Evolutionary conservation across 352 stramenopile genomes (phyloP).

Genomic region (Globisporangium nunn): DNA sequence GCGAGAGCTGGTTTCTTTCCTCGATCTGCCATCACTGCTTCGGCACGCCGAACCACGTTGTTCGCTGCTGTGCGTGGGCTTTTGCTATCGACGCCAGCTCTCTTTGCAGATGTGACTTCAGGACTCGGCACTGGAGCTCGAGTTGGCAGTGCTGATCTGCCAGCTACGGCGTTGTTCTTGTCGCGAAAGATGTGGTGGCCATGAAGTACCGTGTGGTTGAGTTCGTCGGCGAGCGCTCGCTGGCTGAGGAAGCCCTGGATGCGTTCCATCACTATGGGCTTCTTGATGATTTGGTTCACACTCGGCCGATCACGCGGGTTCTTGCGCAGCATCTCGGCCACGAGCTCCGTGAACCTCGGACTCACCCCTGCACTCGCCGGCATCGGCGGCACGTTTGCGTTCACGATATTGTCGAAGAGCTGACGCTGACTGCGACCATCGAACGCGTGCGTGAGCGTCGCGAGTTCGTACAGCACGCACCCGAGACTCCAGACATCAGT

Average conservation of each 20-base stretch:
- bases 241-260: slow-evolving; percentile 63
- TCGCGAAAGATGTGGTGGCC: slow-evolving; percentile 62
- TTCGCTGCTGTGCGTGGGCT: not conserved
- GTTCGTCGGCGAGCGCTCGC: slow-evolving; percentile 37
- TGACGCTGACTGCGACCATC: slow-evolving; percentile 73
- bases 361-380: slow-evolving; percentile 13
- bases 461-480: slow-evolving; percentile 92
- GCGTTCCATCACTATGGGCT: slow-evolving; percentile 45
- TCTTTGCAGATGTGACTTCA: not conserved
- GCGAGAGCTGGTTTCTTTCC: slow-evolving; percentile 1
- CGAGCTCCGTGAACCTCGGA: slow-evolving; percentile 23
- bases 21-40: slow-evolving; percentile 2
- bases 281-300: slow-evolving; percentile 52
- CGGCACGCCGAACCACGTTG: slow-evolving; percentile 4
- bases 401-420: slow-evolving; percentile 70
- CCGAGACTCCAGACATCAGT: slow-evolving; percentile 93
- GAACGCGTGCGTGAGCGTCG: slow-evolving; percentile 85
- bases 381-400: slow-evolving; percentile 19
- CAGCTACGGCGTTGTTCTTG: not conserved
- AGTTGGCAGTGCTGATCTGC: too few relatives aligned
- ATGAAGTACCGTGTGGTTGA: slow-evolving; percentile 69
- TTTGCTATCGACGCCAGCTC: not conserved
- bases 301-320: slow-evolving; percentile 53
- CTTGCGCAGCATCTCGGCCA: slow-evolving; percentile 54
- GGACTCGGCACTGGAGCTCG: not conserved